Evolutionary conservation across 192 early-diverging fungal genomes (phyloP), one percentile per base, ranked within the genome.

Genomic region (Obelidium mucronatum): DNA sequence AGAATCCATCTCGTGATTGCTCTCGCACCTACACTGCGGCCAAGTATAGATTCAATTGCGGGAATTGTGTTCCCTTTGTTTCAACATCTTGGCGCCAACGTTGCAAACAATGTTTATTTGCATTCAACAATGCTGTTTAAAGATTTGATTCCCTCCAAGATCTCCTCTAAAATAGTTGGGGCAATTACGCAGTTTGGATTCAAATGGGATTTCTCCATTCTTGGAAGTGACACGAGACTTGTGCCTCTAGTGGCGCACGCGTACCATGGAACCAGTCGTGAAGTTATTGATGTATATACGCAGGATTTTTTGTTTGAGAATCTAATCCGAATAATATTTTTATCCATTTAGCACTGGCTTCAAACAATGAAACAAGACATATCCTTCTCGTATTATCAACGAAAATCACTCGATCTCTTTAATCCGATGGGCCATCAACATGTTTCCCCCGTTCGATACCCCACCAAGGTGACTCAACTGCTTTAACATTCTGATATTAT

Each of bases 1-100:
- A 90, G 93, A 67, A 83, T 95, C 67, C 87, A 88, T 54, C 81
- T 91, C 13, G 94, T 95, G 73, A 89, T 95, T 67, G 93, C 93
- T 0, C 80, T 95, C 40, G 94, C 93, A 3, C 94, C 93, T 26
- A 93, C 93, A 1, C 37, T 76, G 28, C 76, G 66, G 30, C 71
- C 71, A 22, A 30, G 24, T 2, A 28, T 11, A 11, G 34, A 22
- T 8, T 24, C 61, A 2, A 19, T 60, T 11, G 17, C 28, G 19
- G 24, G 15, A 1, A 22, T 69, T 53, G 22, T 69, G 28, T 19
- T 33, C 31, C 48, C 52, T 11, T 24, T 53, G 6, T 48, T 30
- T 53, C 52, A 30, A 1, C 40, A 31, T 34, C 13, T n/a, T 19
- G n/a, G 24, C 11, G 22, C 24, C 11, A 33, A 24, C n/a, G 44